Evolutionary conservation across 768 basidiomycete species (phyloP), one percentile per base, ranked within the genome.

Genomic region (Hortiboletus campestris): DNA sequence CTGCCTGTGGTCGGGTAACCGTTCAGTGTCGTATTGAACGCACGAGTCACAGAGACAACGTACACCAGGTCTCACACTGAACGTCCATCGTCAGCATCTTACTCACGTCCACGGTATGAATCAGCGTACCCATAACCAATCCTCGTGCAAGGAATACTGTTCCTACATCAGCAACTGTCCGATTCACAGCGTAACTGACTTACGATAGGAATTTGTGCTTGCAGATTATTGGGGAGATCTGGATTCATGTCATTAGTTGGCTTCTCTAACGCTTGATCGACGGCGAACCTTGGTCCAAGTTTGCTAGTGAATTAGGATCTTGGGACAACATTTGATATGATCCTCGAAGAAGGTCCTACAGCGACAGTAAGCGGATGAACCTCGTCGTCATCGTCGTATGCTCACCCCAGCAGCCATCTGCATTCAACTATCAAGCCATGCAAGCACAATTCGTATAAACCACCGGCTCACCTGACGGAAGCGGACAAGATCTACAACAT

Each of bases 21-120:
- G 35, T 41, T 58, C 19, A 60, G 51, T 39, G 25, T 35, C 16
- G 32, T 14, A 10, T 20, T 1, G 35, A 32, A 50, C 53, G 2
- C 52, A 50, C 46, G 25, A 11, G 25, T 11, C 39, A 45, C 22
- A 40, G 1, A 32, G 13, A 2, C 43, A 38, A 77, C 85, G 57
- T 83, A 84, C 97, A 99, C 97, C 97, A 98, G 0, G 96, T 98
- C 78, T 98, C 96, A 69, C 96, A 98, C 91, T 93, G 47, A 32
- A 20, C 13, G 34, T 41, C 14, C n/a, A 12, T 28, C 43, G 20
- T 51, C 62, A 60, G 63, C 14, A 32, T 41, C 38, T 43, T 12
- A 40, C 31, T 32, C 29, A 41, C 45, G 43, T 47, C 38, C 29
- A 47, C 9, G 25, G 32, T 19, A 17, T 8, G 19, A 28, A 28